A percentile compares a stretch with the other conserved stretches of the same genome.
phyloP scores from a whole-genome alignment of 75 land plant species.

The Chamaecyparis obtusa region DNA sequence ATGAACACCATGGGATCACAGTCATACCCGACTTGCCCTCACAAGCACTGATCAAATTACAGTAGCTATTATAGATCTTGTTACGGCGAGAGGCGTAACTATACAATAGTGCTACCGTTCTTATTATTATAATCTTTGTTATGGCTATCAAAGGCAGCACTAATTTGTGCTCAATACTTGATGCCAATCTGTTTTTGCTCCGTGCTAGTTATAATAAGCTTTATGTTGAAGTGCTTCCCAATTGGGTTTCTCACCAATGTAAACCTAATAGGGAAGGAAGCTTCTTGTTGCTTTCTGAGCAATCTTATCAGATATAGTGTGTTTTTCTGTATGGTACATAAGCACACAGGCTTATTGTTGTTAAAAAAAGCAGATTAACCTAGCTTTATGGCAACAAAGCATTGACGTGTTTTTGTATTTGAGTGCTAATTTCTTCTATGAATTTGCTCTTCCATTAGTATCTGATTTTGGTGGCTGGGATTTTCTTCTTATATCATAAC shows the following conservation, averaged over 20 bases:
- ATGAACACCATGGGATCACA: neutral
- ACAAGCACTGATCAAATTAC: conserved; percentile 1
- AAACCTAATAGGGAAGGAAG: neutral
- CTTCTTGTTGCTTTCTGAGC: neutral
- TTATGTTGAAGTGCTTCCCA: neutral
- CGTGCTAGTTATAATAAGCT: neutral
- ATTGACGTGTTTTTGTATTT: neutral
- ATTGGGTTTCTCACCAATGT: neutral
- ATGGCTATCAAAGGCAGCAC: neutral
- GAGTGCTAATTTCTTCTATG: neutral
- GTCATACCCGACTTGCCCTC: neutral
- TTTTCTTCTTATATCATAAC: neutral
- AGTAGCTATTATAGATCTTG: neutral
- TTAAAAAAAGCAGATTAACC: neutral
- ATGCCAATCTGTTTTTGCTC: neutral
- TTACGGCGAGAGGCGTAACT: too few species aligned
- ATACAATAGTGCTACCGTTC: too few species aligned
- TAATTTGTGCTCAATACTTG: neutral
- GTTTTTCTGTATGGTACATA: neutral
- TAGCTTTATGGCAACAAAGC: neutral
- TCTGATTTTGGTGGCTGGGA: neutral
- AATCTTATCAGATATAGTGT: neutral
- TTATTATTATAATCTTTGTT: too few species aligned
- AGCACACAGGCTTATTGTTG: neutral
- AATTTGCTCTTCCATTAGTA: neutral